Conservation (phyloP, 1,139 yeast species). For the Magnusiomyces paraingens region DNA sequence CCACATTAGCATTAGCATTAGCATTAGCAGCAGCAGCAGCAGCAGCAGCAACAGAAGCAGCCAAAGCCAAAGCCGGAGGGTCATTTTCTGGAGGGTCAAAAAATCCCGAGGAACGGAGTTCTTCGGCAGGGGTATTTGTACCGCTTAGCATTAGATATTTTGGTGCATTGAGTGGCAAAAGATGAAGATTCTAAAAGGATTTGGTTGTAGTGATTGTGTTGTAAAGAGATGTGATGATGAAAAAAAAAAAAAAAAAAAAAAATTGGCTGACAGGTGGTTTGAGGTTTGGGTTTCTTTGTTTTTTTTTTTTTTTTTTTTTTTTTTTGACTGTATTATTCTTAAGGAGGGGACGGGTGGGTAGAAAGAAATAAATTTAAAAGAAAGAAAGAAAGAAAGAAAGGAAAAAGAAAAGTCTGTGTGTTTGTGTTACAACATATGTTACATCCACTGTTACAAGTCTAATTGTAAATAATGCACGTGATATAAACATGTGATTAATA, state of each 20-base stretch:
- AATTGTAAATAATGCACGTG: too few species aligned
- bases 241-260: background rate
- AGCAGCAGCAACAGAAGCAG: too few species aligned
- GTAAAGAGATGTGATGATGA: background rate
- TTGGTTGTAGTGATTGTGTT: background rate
- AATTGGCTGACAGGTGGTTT: background rate
- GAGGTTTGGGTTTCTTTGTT: background rate
- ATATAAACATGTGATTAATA: too few species aligned
- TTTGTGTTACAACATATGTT: too few species aligned
- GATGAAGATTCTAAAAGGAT: background rate
- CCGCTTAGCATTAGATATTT: background rate
- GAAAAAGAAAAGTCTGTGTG: background rate
- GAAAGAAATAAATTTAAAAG: background rate
- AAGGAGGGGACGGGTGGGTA: background rate
- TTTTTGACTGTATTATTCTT: background rate
- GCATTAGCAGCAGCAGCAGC: background rate
- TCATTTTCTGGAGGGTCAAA: background rate
- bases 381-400: too few species aligned
- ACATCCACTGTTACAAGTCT: too few species aligned
- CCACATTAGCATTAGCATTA: background rate
- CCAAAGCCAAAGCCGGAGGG: background rate
- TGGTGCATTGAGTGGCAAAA: background rate
- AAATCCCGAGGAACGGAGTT: background rate
- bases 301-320: constrained; percentile 1
- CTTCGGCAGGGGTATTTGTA: background rate